Base-by-base conservation (phyloP, 2,329 filamentous ascomycete species). In the Alternaria dauci region DNA sequence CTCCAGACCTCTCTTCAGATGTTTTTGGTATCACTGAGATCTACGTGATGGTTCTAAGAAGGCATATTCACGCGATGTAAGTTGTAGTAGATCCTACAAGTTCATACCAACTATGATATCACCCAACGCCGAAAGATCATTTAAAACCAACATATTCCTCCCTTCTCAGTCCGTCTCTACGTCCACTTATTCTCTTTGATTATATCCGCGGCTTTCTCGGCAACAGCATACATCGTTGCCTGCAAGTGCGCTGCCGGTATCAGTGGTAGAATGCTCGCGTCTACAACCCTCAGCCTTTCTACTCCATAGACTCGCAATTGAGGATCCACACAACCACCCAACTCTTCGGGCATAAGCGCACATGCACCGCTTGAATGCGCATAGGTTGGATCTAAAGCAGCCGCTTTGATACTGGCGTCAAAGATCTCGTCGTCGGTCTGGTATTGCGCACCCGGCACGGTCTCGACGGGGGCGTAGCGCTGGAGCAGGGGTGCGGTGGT, bases 401-500 rank as follows among this genome's bases (percentile, higher is more conserved):
- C 59, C 1, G 52, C 28, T 8, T 48, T 26, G 9, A 67, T 59
- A 11, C 53, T 47, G 4, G 43, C 53, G 39, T 59, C 42, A 34
- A 61, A 34, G n/a, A 69, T 64, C 43, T 66, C 64, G 3, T 69
- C 61, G 23, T 73, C 70, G 3, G 53, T 63, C 18, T 48, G 14
- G 11, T 50, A 60, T 70, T 75, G 3, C 0, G 59, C 55, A 30
- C 69, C 68, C 61, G 79, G 55, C 53, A 55, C 30, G 30, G 46
- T 58, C 55, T 80, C 78, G 1, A 73, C 61, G 0, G 78, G 67
- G 12, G 56, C 64, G 16, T 76, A 67, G 16, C 66, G 60, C 18
- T 63, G 50, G 52, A 81, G 71, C 46, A 79, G 71, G 0, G 70
- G 65, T 9, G 63, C 58, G 5, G 65, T 66, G 23, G 69, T 66